Evolutionary conservation across 768 basidiomycete genomes (phyloP).

Genomic region (Plicaturopsis crispa): DNA sequence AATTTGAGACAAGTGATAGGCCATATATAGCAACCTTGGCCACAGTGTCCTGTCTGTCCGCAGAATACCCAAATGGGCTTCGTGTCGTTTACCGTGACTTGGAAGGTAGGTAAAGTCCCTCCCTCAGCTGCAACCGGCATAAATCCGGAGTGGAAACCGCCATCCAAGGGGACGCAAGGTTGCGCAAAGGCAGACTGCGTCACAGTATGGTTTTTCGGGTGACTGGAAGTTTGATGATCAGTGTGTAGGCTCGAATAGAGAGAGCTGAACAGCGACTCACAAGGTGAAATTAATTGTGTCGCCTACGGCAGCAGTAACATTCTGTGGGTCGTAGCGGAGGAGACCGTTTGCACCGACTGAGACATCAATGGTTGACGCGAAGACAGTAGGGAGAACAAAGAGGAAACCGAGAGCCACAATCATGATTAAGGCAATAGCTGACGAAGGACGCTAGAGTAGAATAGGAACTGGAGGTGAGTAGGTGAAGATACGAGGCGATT

Average conservation of each 20-base stretch:
- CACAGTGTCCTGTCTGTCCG: slow-evolving; percentile 47
- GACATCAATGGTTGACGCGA: slow-evolving; percentile 17
- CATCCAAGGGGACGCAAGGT: slow-evolving; percentile 37
- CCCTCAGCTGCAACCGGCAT: slow-evolving; percentile 38
- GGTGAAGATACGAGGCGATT: too few relatives aligned
- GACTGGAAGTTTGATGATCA: neutral
- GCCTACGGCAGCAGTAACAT: slow-evolving; percentile 32
- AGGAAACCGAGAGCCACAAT: neutral
- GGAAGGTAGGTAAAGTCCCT: slow-evolving; percentile 36
- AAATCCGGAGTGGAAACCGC: neutral
- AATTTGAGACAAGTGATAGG: neutral
- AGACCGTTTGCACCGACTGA: slow-evolving; percentile 26
- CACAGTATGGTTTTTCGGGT: slow-evolving; percentile 28
- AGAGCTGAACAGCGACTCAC: slow-evolving; percentile 39
- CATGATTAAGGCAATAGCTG: too few relatives aligned
- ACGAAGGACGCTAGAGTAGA: too few relatives aligned
- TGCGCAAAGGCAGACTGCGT: slow-evolving; percentile 46
- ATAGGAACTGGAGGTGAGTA: too few relatives aligned
- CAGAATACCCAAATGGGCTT: slow-evolving; percentile 57
- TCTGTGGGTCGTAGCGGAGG: slow-evolving; percentile 25
- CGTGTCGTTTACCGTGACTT: slow-evolving; percentile 30
- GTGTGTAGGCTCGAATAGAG: neutral
- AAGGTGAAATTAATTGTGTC: slow-evolving; percentile 45
- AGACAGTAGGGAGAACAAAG: slow-evolving; percentile 1
- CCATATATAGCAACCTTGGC: slow-evolving; percentile 18